These are phyloP conservation scores for Yamadazyma sp. DNA, from an alignment of 805 yeast genomes.

Conservation along the genomic window DNA sequence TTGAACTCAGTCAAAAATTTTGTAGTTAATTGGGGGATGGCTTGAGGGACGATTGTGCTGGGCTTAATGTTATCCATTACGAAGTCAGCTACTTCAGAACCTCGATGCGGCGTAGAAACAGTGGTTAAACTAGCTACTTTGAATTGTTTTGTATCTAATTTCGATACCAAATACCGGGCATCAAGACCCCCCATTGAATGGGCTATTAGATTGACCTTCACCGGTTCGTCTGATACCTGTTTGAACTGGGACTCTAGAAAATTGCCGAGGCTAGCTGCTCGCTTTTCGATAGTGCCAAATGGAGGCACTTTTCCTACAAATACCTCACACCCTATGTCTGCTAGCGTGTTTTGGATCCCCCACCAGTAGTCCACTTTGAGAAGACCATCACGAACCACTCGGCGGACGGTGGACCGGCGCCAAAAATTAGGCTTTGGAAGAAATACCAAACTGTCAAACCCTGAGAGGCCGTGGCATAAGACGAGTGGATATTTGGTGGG, in stretches of 20 bases:
- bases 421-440: slow-evolving; percentile 18
- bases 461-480: slow-evolving; percentile 84
- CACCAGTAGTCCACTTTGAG: slow-evolving; percentile 72
- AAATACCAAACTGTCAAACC: slow-evolving; percentile 57
- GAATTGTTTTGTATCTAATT: slow-evolving; percentile 43
- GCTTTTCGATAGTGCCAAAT: slow-evolving; percentile 67
- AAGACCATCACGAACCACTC: slow-evolving; percentile 23
- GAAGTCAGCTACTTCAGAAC: slow-evolving; percentile 80
- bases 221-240: slow-evolving; percentile 14
- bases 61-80: slow-evolving; percentile 37
- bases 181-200: slow-evolving; percentile 97
- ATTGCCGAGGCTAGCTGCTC: slow-evolving; percentile 59
- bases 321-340: slow-evolving; percentile 63
- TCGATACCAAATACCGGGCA: slow-evolving; percentile 69
- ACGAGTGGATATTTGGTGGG: slow-evolving; percentile 75
- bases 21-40: slow-evolving; percentile 68
- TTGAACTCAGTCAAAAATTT: slow-evolving; percentile 55
- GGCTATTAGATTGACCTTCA: slow-evolving; percentile 72
- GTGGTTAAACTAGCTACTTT: slow-evolving; percentile 78
- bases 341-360: slow-evolving; percentile 67
- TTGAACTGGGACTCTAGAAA: slow-evolving; percentile 41
- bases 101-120: slow-evolving; percentile 84
- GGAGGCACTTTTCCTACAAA: slow-evolving; percentile 80
- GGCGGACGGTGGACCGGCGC: slow-evolving; percentile 10
- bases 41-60: slow-evolving; percentile 23